Base-by-base conservation (phyloP, 78 protist species). In the Cavenderia fasciculata region DNA sequence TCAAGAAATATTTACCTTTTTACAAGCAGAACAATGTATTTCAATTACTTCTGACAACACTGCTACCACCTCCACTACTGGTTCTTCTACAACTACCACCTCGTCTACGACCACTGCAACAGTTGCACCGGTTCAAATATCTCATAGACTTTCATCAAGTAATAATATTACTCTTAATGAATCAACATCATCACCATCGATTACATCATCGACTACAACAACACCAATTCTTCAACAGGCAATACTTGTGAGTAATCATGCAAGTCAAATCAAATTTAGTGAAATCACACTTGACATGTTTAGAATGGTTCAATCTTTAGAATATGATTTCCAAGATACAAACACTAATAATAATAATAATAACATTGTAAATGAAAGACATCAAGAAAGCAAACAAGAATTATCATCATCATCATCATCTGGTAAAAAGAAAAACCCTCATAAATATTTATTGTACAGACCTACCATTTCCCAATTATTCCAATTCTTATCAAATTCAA, bases 241-340 rank as follows among this genome's bases (percentile, higher is more conserved):
- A 14, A 79, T 79, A 29, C 59, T 79, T 21, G 89, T 79, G 65
- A 77, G 89, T 31, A 79, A 71, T 33, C 89, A 79, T 25, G 71
- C 51, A 27, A 79, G 68, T 56, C 89, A 79, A 56, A 78, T 88
- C 47, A 88, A 88, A 52, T 88, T 88, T 59, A 76, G 87, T 61
- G 94, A 88, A 72, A 76, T 88, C 21, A 88, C 94, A 8, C 84
- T 88, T 1, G 94, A 88, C 41, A 88, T 88, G 94, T 72, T 88
- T 70, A 69, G 87, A 59, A 74, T 88, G 78, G 76, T 71, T 8
- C 94, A 88, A 47, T 62, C 88, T 16, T 46, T 88, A 29, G 94
- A 88, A 40, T 69, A 72, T 62, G 87, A 88, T 31, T 54, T 52
- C 25, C 59, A 31, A 34, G 59, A 77, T 14, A 33, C n/a, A n/a